A percentile compares a stretch with the other conserved stretches of the same genome.
Evolutionary conservation across 2,329 filamentous ascomycete species (phyloP).

Genomic region (Ophiostoma pallidulum): DNA sequence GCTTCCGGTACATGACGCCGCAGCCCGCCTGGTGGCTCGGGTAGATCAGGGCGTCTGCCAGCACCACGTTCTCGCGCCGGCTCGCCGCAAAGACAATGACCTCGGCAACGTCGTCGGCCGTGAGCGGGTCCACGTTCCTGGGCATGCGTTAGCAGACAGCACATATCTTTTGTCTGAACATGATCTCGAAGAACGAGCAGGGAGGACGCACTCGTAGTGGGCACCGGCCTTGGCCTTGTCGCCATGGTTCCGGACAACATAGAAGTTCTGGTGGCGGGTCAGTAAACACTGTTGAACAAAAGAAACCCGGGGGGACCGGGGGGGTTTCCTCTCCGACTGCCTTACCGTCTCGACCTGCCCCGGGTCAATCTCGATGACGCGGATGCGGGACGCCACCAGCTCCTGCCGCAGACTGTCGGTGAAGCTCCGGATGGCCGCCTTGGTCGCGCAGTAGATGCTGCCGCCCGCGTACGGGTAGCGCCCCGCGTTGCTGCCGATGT

Average conservation of each 20-base stretch:
- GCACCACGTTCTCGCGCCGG: conserved; percentile 78
- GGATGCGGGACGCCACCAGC: conserved; percentile 67
- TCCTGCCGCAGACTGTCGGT: conserved; percentile 76
- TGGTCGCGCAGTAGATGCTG: conserved; percentile 87
- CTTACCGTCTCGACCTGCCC: conserved; percentile 88
- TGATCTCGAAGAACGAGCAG: too few species aligned
- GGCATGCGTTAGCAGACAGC: too few species aligned
- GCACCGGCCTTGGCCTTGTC: conserved; percentile 85
- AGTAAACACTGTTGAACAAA: too few species aligned
- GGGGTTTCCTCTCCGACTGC: too few species aligned
- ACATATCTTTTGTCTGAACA: too few species aligned
- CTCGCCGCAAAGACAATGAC: conserved; percentile 78
- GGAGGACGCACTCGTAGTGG: conserved; percentile 73
- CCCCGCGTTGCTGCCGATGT: conserved; percentile 81
- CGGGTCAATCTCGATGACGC: conserved; percentile 82
- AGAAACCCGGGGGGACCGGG: too few species aligned
- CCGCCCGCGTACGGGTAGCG: conserved; percentile 78
- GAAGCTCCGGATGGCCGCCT: conserved; percentile 79
- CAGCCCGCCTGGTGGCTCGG: conserved; percentile 32
- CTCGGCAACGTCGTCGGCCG: conserved; percentile 84
- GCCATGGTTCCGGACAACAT: conserved; percentile 76
- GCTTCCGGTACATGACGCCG: conserved; percentile 5
- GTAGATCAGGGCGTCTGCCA: conserved; percentile 80
- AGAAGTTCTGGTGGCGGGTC: conserved; percentile 50
- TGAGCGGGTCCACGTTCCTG: conserved; percentile 71